Conservation (phyloP, 352 stramenopile species). For the Peronospora belbahrii region DNA sequence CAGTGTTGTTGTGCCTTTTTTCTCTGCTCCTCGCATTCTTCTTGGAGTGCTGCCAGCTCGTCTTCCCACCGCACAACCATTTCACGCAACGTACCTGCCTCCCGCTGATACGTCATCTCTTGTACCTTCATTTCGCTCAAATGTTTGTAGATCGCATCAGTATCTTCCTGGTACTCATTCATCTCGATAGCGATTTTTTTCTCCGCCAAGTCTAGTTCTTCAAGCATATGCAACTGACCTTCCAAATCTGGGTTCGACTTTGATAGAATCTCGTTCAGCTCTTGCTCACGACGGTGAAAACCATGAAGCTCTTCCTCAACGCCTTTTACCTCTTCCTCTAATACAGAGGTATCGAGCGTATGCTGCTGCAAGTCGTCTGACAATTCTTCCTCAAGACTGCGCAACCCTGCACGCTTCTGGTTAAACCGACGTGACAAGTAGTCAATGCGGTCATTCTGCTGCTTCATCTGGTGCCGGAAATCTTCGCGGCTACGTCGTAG, state of each 20-base stretch:
- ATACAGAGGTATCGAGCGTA: slow-evolving; percentile 57
- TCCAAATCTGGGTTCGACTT: slow-evolving; percentile 69
- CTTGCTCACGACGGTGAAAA: slow-evolving; percentile 33
- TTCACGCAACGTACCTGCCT: slow-evolving; percentile 34
- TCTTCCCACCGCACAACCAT: slow-evolving; percentile 48
- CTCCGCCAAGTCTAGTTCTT: slow-evolving; percentile 45
- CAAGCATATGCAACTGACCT: slow-evolving; percentile 43
- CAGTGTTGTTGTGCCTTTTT: slow-evolving; percentile 56
- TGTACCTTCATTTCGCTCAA: slow-evolving; percentile 66
- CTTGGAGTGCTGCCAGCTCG: slow-evolving; percentile 35
- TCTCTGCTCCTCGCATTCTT: slow-evolving; percentile 52
- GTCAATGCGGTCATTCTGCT: slow-evolving; percentile 49
- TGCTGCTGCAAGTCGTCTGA: slow-evolving; percentile 56
- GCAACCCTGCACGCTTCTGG: slow-evolving; percentile 44
- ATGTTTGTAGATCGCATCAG: slow-evolving; percentile 63
- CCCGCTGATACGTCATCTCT: slow-evolving; percentile 54
- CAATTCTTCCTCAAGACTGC: slow-evolving; percentile 61
- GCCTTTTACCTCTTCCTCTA: slow-evolving; percentile 61
- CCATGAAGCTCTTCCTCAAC: slow-evolving; percentile 39
- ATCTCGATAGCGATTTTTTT: slow-evolving; percentile 42
- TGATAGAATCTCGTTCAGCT: slow-evolving; percentile 49
- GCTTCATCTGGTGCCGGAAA: slow-evolving; percentile 28
- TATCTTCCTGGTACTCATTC: slow-evolving; percentile 50
- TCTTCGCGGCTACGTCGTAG: slow-evolving; percentile 46
- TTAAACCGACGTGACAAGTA: slow-evolving; percentile 49